Evolutionary conservation across 345 rosid species (phyloP).

Genomic region (Lepidium aucheri): DNA sequence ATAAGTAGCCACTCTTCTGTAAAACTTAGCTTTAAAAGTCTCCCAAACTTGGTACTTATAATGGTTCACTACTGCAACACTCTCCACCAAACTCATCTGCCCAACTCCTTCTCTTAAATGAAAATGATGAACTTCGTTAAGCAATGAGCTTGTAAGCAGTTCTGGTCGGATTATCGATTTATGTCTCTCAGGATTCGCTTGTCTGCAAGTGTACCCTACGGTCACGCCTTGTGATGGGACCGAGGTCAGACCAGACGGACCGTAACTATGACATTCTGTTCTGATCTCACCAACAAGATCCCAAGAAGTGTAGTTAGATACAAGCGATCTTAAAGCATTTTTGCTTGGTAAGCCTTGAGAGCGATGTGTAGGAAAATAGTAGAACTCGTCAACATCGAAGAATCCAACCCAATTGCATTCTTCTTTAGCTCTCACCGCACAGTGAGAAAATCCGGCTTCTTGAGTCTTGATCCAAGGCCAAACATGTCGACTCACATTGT

Average conservation of each 20-base stretch:
- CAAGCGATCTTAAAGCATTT: conserved; percentile 48
- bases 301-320: conserved; percentile 62
- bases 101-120: conserved; percentile 47
- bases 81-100: conserved; percentile 59
- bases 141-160: conserved; percentile 50
- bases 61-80: conserved; percentile 65
- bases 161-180: conserved; percentile 73
- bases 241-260: conserved; percentile 78
- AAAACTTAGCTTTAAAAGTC: conserved; percentile 77
- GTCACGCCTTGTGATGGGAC: conserved; percentile 76
- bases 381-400: conserved; percentile 95
- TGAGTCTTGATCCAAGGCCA: conserved; percentile 99
- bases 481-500: conserved; percentile 63
- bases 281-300: conserved; percentile 58
- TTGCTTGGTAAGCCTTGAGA: conserved; percentile 35
- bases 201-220: conserved; percentile 83
- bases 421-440: conserved; percentile 65
- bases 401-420: conserved; percentile 93
- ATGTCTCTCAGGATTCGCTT: conserved; percentile 78
- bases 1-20: conserved; percentile 86
- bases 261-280: conserved; percentile 83
- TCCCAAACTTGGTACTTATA: conserved; percentile 99
- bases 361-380: conserved; percentile 53
- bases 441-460: conserved; percentile 96
- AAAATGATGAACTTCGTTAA: conserved; percentile 90